Conservation (phyloP, 2,329 filamentous ascomycete genomes). For the Lomentospora prolificans region DNA sequence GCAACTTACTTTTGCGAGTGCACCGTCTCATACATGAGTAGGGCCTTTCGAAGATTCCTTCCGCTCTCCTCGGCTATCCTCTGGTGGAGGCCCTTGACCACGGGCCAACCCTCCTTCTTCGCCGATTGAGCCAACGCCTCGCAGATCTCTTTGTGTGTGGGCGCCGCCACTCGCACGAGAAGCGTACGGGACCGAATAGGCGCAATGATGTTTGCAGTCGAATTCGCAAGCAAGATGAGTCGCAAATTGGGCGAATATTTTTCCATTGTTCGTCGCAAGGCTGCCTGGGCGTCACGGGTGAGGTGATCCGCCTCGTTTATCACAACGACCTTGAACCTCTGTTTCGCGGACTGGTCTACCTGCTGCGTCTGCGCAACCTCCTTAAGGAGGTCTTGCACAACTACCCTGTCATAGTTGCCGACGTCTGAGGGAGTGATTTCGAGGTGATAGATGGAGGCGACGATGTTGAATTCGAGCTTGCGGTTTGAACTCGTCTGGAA, state of each 20-base stretch:
- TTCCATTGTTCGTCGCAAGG: constrained; percentile 92
- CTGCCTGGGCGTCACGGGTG: constrained; percentile 88
- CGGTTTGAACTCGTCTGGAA: constrained; percentile 94
- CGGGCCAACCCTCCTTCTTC: constrained; percentile 76
- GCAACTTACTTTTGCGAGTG: constrained; percentile 90
- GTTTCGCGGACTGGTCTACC: constrained; percentile 83
- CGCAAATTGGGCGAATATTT: constrained; percentile 96
- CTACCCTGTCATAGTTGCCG: constrained; percentile 90
- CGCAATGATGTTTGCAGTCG: constrained; percentile 97
- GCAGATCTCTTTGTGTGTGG: constrained; percentile 76
- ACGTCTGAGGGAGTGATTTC: constrained; percentile 98
- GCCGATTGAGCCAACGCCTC: constrained; percentile 60
- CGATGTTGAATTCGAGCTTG: constrained; percentile 99
- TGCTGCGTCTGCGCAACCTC: constrained; percentile 98
- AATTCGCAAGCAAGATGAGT: constrained; percentile 87
- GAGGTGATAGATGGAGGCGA: constrained; percentile 92
- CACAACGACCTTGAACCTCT: constrained; percentile 96
- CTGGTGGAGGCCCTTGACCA: constrained; percentile 64
- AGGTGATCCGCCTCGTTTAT: constrained; percentile 98
- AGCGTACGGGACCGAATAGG: constrained; percentile 88
- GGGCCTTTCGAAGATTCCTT: constrained; percentile 76
- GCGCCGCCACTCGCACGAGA: constrained; percentile 83
- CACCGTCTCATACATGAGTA: constrained; percentile 95
- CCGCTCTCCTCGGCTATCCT: constrained; percentile 86
- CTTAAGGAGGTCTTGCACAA: constrained; percentile 90